Base-by-base conservation (phyloP, 2,329 filamentous ascomycete genomes). In the Madurella fahalii region DNA sequence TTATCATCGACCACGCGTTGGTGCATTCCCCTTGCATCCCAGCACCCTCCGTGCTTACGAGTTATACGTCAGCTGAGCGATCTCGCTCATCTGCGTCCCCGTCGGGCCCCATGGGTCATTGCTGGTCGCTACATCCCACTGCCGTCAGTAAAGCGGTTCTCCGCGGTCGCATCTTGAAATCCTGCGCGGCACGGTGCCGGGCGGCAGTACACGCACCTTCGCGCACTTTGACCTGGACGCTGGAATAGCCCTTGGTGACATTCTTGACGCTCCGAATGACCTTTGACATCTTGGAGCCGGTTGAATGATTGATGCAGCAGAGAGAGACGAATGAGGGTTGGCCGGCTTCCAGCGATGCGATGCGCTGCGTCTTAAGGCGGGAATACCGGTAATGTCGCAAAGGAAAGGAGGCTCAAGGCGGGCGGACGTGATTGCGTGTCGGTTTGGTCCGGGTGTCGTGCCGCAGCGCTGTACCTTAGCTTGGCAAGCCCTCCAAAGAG, bases 71-170 rank as follows among this genome's bases (percentile, higher is more conserved):
- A 97, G 86, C 72, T 94, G 90, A 72, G 94, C 91, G 69, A 99
- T 96, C 75, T 99, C 94, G 74, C 89, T 90, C 94, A 99, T 97
- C 72, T 99, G 93, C 56, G 91, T 95, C 57, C 94, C 94, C 42
- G 93, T 95, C 50, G 94, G 94, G 63, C 94, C 94, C 94, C 94
- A 99, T 76, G 92, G 90, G 69, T 97, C 94, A 71, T 99, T 99
- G 76, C 92, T 97, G 59, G 94, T 99, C 60, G 94, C 94, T 97
- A 70, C 40, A 58, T 43, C 13, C 41, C 40, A 47, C 30, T 18
- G 16, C 13, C 41, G 58, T 62, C 56, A 63, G 58, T 18, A 47
- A 54, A 31, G 11, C 25, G 3, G 40, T 37, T 44, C 34, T 43
- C 16, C 18, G 9, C 34, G 32, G 17, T 30, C 39, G n/a, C 13